These are phyloP conservation scores for Colletotrichum navitas DNA, from an alignment of 2,329 filamentous ascomycete species.

Conservation along the genomic window DNA sequence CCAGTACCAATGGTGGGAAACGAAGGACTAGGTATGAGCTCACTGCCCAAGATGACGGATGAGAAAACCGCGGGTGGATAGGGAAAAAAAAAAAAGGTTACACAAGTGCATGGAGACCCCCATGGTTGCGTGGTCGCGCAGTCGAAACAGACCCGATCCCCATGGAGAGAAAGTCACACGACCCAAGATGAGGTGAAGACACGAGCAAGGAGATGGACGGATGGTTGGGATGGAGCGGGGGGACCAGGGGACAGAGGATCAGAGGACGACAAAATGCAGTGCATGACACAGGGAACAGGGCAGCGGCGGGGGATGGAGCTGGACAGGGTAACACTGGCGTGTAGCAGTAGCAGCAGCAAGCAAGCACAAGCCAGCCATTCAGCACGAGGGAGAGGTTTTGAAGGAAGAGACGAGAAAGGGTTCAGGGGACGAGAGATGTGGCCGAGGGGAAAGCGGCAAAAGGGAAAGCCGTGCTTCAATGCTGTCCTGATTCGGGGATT, in stretches of 20 bases:
- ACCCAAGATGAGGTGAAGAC: slow-evolving; percentile 22
- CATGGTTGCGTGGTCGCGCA: slow-evolving; percentile 34
- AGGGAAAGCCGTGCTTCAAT: slow-evolving; percentile 10
- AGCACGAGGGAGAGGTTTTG: background rate
- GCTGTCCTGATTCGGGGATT: slow-evolving; percentile 17
- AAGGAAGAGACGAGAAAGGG: background rate
- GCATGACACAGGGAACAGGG: slow-evolving; percentile 10
- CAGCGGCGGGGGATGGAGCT: background rate
- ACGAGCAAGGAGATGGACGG: slow-evolving; percentile 5
- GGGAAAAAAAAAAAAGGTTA: slow-evolving; percentile 31
- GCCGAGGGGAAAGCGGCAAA: background rate
- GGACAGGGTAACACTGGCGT: slow-evolving; percentile 5
- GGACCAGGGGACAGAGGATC: no score
- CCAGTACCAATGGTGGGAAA: slow-evolving; percentile 7
- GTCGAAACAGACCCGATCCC: slow-evolving; percentile 36
- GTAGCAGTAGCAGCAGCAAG: slow-evolving; percentile 1
- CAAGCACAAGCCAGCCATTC: background rate
- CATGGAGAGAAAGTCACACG: slow-evolving; percentile 37
- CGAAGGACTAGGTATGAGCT: slow-evolving; percentile 25
- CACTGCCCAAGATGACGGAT: slow-evolving; percentile 32
- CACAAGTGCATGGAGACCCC: slow-evolving; percentile 38
- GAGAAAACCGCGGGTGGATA: slow-evolving; percentile 24
- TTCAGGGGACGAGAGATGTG: slow-evolving; percentile 2
- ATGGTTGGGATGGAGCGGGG: slow-evolving; percentile 5
- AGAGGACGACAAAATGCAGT: slow-evolving; percentile 4